Evolutionary conservation across 768 basidiomycete species (phyloP).

Genomic region (Lactarius sanguifluus): DNA sequence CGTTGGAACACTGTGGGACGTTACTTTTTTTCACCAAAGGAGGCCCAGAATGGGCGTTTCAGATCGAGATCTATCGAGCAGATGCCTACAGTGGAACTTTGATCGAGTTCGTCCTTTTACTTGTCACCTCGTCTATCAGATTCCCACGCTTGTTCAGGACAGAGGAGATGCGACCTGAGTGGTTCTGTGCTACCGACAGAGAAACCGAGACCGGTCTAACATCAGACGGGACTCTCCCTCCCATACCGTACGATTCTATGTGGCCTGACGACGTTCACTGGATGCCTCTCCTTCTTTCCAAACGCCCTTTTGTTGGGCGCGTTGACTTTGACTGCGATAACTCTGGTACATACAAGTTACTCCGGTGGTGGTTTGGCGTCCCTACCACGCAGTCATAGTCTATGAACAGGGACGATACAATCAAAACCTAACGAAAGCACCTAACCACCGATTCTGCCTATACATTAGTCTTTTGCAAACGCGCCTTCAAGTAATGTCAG

Average conservation of each 20-base stretch:
- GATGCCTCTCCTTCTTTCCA: constrained; percentile 59
- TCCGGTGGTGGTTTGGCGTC: constrained; percentile 29
- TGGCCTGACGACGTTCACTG: constrained; percentile 67
- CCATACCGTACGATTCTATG: constrained; percentile 63
- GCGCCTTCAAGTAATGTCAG: constrained; percentile 48
- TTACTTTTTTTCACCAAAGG: constrained; percentile 61
- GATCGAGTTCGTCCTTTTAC: constrained; percentile 55
- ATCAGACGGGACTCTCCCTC: constrained; percentile 28
- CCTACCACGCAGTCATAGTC: constrained; percentile 12
- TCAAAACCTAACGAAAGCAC: background rate
- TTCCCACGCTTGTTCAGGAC: constrained; percentile 46
- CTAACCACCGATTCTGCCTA: background rate
- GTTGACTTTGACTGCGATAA: constrained; percentile 41
- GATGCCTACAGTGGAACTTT: constrained; percentile 58
- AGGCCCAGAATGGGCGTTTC: constrained; percentile 54
- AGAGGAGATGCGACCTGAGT: constrained; percentile 85
- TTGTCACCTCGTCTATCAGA: constrained; percentile 4
- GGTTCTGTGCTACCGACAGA: constrained; percentile 53
- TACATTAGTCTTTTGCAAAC: constrained; percentile 30
- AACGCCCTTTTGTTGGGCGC: constrained; percentile 47
- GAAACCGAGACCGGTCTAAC: constrained; percentile 9
- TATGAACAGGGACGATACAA: background rate
- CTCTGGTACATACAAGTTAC: constrained; percentile 20
- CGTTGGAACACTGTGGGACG: constrained; percentile 60
- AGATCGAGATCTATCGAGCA: constrained; percentile 73